Base-by-base conservation (phyloP, 129 eudicot genomes). In the Saussurea involucrata region DNA sequence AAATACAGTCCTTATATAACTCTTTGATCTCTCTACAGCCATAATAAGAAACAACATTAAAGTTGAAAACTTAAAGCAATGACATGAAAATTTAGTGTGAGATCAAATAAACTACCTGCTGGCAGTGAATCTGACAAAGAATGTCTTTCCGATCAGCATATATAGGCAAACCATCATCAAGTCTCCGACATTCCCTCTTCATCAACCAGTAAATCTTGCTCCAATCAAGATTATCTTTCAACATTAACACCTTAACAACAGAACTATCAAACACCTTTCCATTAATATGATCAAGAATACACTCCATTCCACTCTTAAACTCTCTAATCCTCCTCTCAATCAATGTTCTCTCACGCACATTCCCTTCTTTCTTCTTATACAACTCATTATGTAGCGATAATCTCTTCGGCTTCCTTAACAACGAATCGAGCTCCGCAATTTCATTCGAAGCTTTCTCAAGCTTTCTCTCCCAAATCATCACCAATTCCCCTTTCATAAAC, bases 131-230 rank as follows among this genome's bases (percentile, higher is more conserved):
- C 40, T 74, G 85, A 66, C 46, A 72, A 22, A 95, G 79, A 76
- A 95, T 77, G 0, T 89, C 87, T 71, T 58, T 49, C 17, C 98
- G 83, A 78, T 64, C 84, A 8, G 93, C 92, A 74, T 87, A 95
- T 53, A 95, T 86, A 6, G 98, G 98, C 85, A 91, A 84, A 3
- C 92, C 92, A 70, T 83, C 93, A 68, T 87, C 89, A 36, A 95
- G 86, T 77, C 98, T 68, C 36, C 88, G 46, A 34, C 92, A 89
- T 84, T 95, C 98, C 87, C 98, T 88, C 81, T 22, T 85, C 67
- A 91, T 82, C 75, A 91, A 25, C 53, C 73, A 72, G 77, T 84
- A 78, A 58, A 95, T 73, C 71, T 78, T 86, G 20, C 15, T 67
- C 98, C 97, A 95, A 72, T 86, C 76, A 57, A 89, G 68, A 8